Percentiles rank a stretch among this genome's conserved stretches.
These are phyloP conservation scores for Bruguiera parviflora DNA, from an alignment of 345 rosid species.

Conservation along the genomic window DNA sequence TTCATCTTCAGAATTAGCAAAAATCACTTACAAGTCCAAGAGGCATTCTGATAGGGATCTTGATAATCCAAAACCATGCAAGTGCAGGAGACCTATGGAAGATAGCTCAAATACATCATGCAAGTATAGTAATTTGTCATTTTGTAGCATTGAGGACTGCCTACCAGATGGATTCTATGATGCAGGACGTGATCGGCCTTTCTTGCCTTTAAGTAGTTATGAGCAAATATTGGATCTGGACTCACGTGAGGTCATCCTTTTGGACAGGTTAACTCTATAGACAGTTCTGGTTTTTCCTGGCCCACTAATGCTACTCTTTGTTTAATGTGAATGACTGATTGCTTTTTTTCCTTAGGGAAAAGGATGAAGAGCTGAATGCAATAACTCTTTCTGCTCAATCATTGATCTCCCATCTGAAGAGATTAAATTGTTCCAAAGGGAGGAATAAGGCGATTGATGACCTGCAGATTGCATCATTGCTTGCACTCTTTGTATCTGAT, in stretches of 20 bases:
- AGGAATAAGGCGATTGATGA: conserved; percentile 38
- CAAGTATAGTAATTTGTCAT: conserved; percentile 67
- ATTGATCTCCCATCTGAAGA: conserved; percentile 55
- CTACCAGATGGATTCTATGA: conserved; percentile 94
- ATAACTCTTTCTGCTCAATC: conserved; percentile 65
- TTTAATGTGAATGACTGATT: background rate
- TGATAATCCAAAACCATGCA: conserved; percentile 89
- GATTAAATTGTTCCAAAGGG: conserved; percentile 43
- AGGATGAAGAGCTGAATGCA: conserved; percentile 89
- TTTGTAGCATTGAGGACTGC: conserved; percentile 67
- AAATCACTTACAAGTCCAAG: conserved; percentile 47
- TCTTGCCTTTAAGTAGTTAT: conserved; percentile 57
- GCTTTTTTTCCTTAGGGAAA: conserved; percentile 42
- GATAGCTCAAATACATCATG: conserved; percentile 43
- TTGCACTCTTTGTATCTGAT: conserved; percentile 92
- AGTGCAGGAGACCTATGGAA: conserved; percentile 50
- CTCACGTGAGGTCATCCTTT: conserved; percentile 91
- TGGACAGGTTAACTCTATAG: conserved; percentile 66
- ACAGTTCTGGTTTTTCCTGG: background rate
- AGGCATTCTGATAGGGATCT: conserved; percentile 68
- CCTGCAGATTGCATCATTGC: conserved; percentile 67
- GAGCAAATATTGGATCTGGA: conserved; percentile 61
- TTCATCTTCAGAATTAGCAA: conserved; percentile 41
- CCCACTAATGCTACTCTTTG: background rate
- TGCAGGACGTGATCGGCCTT: conserved; percentile 95